Evolutionary conservation across 768 basidiomycete species (phyloP), one percentile per base, ranked within the genome.

Genomic region (Lactarius hatsudake): DNA sequence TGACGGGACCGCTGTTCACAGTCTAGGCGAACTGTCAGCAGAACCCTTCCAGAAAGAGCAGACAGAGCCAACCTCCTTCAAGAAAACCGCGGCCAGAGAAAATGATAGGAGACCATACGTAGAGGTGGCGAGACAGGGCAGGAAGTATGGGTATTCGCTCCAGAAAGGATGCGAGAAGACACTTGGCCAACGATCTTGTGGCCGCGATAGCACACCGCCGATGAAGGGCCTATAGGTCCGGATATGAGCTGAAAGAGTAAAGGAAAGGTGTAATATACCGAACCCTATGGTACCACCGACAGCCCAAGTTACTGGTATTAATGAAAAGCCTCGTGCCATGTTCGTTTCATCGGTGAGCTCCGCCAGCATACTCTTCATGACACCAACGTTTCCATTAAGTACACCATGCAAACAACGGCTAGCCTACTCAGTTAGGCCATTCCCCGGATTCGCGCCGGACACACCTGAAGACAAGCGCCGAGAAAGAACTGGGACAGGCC

Each of bases 311-410:
- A 81, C 68, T 3, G 79, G 77, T 40, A 82, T 61, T 26, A 77
- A 63, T 6, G 77, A 72, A 34, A 79, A 77, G 0, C 74, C 82
- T 42, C 77, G 75, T 7, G 82, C 80, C 53, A 82, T 79, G 71
- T 89, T 89, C 0, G 84, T 83, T 0, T 81, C 76, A 70, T 89
- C 87, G 0, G 87, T 88, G 40, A 89, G 74, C 64, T 89, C 88
- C 0, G 82, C 87, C 77, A 90, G 81, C 71, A 86, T 51, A 32
- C 65, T 61, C 30, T 61, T 66, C 26, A 66, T 51, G n/a, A 61
- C 55, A 2, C 65, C 65, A 34, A 61, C 17, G 34, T 65, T 61
- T 15, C 64, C 64, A 26, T 55, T 61, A 3, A 65, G 30, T 15
- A 55, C 7, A n/a, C 65, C 65, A 23, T 61, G 32, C 42, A 66